A percentile compares a stretch with the other conserved stretches of the same genome.
Evolutionary conservation across 1,284 basidiomycete genomes (phyloP).

Genomic region (Stereum hirsutum): DNA sequence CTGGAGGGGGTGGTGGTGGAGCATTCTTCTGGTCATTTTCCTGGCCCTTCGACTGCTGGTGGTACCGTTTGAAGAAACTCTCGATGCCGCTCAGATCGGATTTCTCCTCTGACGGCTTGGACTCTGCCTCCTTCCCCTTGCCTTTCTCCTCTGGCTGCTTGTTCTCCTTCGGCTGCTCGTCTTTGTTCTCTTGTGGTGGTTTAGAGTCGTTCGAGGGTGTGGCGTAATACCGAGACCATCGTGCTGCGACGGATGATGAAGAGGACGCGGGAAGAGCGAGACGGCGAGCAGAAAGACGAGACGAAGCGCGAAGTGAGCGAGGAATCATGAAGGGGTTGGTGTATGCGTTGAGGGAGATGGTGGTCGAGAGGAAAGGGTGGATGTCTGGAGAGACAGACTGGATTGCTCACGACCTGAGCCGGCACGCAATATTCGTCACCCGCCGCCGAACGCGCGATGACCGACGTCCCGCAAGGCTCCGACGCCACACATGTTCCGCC

Average conservation of each 20-base stretch:
- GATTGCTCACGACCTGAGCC: too few species aligned
- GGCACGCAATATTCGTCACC: too few species aligned
- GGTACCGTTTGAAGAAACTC: constrained; percentile 73
- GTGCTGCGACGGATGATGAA: constrained; percentile 7
- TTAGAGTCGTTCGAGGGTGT: constrained; percentile 28
- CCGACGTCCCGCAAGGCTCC: too few species aligned
- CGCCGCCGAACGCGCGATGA: not conserved
- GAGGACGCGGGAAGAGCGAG: constrained; percentile 21
- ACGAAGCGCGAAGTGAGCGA: constrained; percentile 28
- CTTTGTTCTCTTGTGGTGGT: constrained; percentile 17
- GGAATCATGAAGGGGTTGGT: constrained; percentile 27
- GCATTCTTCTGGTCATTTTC: constrained; percentile 12
- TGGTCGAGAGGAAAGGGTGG: too few species aligned
- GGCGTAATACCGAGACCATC: constrained; percentile 29
- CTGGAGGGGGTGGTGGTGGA: constrained; percentile 27
- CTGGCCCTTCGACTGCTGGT: constrained; percentile 31
- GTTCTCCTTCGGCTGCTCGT: constrained; percentile 15
- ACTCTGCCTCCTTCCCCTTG: constrained; percentile 16
- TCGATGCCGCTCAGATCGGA: constrained; percentile 50
- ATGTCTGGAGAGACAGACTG: too few species aligned
- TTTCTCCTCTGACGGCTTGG: constrained; percentile 19
- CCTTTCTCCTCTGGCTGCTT: constrained; percentile 17
- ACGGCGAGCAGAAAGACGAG: constrained; percentile 25
- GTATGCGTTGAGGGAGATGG: not conserved
- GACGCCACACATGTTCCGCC: too few species aligned